phyloP scores from a whole-genome alignment of 768 basidiomycete genomes.

The Leccinum ochraceum region DNA sequence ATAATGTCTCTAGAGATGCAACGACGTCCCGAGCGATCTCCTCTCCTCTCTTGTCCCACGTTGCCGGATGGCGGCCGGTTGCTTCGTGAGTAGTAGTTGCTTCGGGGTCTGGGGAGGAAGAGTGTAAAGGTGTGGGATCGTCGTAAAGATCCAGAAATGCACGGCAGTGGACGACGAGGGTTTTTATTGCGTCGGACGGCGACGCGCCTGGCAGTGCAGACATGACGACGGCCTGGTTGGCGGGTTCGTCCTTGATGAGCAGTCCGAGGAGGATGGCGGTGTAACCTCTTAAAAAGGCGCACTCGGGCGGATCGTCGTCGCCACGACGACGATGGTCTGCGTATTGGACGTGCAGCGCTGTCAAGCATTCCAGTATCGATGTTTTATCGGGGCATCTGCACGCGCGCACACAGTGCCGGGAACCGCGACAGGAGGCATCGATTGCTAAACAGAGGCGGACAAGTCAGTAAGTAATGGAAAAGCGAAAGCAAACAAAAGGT shows the following conservation, averaged over 20 bases:
- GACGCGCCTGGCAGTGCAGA: conserved; percentile 38
- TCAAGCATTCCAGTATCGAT: conserved; percentile 53
- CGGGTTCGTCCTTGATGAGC: conserved; percentile 36
- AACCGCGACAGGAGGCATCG: conserved; percentile 50
- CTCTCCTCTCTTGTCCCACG: conserved; percentile 38
- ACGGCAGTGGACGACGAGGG: conserved; percentile 38
- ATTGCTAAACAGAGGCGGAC: conserved; percentile 42
- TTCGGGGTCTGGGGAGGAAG: conserved; percentile 24
- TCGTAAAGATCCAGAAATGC: conserved; percentile 46
- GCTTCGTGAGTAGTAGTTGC: not conserved
- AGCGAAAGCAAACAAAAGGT: not conserved
- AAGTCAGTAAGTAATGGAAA: not conserved
- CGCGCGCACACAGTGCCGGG: conserved; percentile 46
- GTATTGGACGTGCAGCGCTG: conserved; percentile 48
- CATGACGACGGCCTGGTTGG: conserved; percentile 36
- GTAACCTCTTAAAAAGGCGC: conserved; percentile 66
- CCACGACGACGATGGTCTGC: not conserved
- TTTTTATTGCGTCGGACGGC: conserved; percentile 29
- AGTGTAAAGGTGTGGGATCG: conserved; percentile 32
- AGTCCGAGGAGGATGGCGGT: conserved; percentile 72
- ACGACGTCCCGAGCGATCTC: conserved; percentile 52
- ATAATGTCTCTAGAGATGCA: conserved; percentile 45
- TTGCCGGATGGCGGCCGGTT: conserved; percentile 7
- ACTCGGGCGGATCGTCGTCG: conserved; percentile 34
- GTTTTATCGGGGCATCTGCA: conserved; percentile 54